Evolutionary conservation across 129 eudicot species (phyloP), one percentile per base, ranked within the genome.

Genomic region (Artemisia tridentata): DNA sequence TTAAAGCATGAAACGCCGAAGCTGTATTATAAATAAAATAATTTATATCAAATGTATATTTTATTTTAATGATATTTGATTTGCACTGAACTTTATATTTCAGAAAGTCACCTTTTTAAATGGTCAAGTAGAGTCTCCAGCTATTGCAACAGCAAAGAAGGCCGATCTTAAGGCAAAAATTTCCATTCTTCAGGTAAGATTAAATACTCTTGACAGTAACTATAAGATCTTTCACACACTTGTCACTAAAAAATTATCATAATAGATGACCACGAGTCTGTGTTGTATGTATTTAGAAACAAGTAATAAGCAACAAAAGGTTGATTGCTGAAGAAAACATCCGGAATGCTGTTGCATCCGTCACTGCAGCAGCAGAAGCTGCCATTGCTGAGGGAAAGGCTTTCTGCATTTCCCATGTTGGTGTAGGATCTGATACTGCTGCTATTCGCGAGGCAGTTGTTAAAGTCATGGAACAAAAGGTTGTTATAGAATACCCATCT

Each of bases 401-500:
- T 29, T 93, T 81, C 65, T 93, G 98, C 71, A 71, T 93, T 68
- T 73, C 85, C 29, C 90, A 57, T 60, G 89, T 93, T 68, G 76
- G 65, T 69, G 98, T 93, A 16, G 98, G 98, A 54, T 60, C 84
- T 12, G 98, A 93, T 65, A 85, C 88, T 62, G 45, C 88, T 76
- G 97, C 97, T 41, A 82, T 90, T 63, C 91, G 92, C 29, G 98
- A 89, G 70, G 98, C 98, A 84, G 98, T 85, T 70, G 88, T 83
- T 13, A 87, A 90, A 81, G 96, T 89, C 80, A 87, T 82, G 85
- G 96, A 88, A 46, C 85, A 89, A 68, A 88, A 87, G 98, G 98
- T 92, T 23, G 45, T 55, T 63, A 18, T 6, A 38, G 45, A 38
- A 38, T 38, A 7, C 11, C 11, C 45, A 7, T 38, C 45, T 38